Base-by-base conservation (phyloP, 139 green algal species). In the Deuterostichococcus epilithicus region DNA sequence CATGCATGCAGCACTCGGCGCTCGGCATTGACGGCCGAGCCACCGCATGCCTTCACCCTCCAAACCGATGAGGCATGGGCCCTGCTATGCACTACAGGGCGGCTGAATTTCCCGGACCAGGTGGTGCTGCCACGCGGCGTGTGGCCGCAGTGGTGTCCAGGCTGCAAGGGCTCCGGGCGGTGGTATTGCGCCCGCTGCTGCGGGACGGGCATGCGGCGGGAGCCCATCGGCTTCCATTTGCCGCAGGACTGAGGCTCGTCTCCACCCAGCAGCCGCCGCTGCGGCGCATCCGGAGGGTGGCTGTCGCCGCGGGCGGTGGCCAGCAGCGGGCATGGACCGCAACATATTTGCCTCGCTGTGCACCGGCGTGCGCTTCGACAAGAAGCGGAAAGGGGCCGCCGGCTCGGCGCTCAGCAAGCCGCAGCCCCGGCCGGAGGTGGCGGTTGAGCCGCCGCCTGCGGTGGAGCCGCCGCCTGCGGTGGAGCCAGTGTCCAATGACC, bases 311-410 rank as follows among this genome's bases (percentile, higher is more conserved):
- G n/a, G n/a, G n/a, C n/a, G n/a, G n/a, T n/a, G n/a, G n/a, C n/a
- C n/a, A 20, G n/a, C 3, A 23, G 26, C 25, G 8, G 59, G 8
- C 0, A 74, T 75, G 78, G 39, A 63, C 25, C 66, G 60, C 30
- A 68, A 72, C 23, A 68, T 85, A 0, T 85, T 85, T 8, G 44
- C 60, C 0, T 33, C 76, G 25, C 63, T 85, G n/a, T 45, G 58
- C 36, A 37, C 84, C 28, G 80, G 80, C 69, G 30, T 75, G 2
- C 28, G 70, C 2, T 85, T 85, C 35, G 76, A 85, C 26, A 72
- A 38, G 33, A 76, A 76, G 42, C 32, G 39, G 3, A 20, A 5
- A 3, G 18, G 18, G 52, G 18, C 52, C 18, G 13, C 52, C 8
- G 28, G 8, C 18, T 28, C 52, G 5, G 8, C 52, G 10, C n/a